Base-by-base conservation (phyloP, 1,284 basidiomycete species). In the Termitomyces sp. region DNA sequence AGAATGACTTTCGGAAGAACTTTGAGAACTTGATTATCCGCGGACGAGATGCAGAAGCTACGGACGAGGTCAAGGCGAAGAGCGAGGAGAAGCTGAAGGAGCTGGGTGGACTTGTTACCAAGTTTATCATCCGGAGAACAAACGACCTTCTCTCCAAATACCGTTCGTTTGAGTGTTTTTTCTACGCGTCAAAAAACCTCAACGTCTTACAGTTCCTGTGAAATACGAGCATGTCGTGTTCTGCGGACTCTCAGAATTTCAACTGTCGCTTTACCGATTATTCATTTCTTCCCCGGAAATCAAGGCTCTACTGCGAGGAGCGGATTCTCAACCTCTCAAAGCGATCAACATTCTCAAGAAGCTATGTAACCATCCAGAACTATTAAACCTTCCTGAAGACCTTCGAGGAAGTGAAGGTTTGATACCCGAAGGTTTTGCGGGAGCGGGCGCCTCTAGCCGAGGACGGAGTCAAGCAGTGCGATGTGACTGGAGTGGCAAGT, bases 181-280 rank as follows among this genome's bases (percentile, higher is more conserved):
- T 47, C 39, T 33, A 9, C 50, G 30, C 45, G 24, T 24, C 21
- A 19, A 49, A 44, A 21, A 46, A 47, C 15, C 33, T 48, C 40
- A 38, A 44, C 53, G 21, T 28, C 48, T 44, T 24, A 8, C 62
- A 97, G 94, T 99, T 42, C 96, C 96, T 3, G 93, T 99, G 74
- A 99, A 99, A 70, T 98, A 99, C 75, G 96, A 99, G 71, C 94
- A 98, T 60, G 97, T 99, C 61, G 97, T 99, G 1, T 99, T 99
- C 73, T 98, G 96, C 70, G 80, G 84, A 46, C 83, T 94, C 13
- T 95, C 94, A 1, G 79, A 88, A 2, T 89, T 99, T 65, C 96
- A 99, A 66, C 76, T 94, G 5, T 79, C 88, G 1, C 77, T 99
- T 3, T 99, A 99, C 70, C 85, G 88, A 39, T 80, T 93, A 44